Evolutionary conservation across 768 basidiomycete species (phyloP).

Genomic region (Tylopilus plumbeoviolaceoides): DNA sequence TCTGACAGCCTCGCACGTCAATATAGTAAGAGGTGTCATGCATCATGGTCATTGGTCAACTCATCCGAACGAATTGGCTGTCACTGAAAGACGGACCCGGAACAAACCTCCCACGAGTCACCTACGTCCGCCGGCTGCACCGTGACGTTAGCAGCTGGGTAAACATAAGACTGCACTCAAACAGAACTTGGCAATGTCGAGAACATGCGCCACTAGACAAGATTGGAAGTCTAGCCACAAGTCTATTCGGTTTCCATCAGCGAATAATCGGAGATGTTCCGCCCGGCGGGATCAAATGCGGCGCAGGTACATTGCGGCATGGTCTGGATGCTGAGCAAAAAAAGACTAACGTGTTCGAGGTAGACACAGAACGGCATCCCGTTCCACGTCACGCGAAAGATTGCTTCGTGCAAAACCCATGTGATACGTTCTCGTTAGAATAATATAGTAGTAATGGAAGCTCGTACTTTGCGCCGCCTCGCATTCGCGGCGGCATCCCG

Average conservation of each 20-base stretch:
- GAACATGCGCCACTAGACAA: neutral
- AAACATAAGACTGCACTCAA: neutral
- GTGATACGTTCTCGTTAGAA: slow-evolving; percentile 3
- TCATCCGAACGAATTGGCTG: no score
- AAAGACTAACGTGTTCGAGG: neutral
- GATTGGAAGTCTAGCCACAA: neutral
- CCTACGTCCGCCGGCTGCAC: no score
- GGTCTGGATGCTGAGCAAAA: neutral
- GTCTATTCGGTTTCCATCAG: neutral
- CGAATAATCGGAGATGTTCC: neutral
- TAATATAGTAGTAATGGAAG: neutral
- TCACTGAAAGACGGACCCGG: no score
- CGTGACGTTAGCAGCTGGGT: neutral
- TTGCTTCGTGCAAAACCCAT: neutral
- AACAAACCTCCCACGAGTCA: neutral
- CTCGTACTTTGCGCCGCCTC: slow-evolving; percentile 19
- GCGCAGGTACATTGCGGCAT: neutral
- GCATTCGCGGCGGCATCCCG: neutral
- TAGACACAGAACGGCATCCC: neutral
- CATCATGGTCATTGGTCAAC: no score
- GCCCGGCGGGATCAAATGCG: neutral
- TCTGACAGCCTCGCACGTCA: no score
- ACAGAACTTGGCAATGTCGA: neutral
- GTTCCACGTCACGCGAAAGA: neutral
- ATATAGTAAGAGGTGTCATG: no score